Evolutionary conservation across 129 eudicot genomes (phyloP).

Genomic region (Solidago caesia): DNA sequence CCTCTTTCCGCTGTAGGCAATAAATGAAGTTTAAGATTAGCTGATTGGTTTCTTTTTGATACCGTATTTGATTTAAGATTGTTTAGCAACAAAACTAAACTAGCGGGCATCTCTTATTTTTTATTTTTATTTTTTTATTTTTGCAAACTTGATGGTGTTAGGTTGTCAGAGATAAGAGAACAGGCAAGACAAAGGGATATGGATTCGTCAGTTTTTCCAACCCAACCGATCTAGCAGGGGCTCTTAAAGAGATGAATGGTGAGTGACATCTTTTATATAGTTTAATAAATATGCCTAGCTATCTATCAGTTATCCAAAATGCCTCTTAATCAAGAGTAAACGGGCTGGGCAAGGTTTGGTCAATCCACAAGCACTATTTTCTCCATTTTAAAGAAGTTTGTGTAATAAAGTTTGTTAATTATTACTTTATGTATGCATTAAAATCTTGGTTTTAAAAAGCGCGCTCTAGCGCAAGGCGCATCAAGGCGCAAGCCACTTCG

Average conservation of each 20-base stretch:
- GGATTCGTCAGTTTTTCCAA: slow-evolving; percentile 95
- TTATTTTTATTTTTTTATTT: background rate
- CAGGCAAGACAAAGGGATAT: slow-evolving; percentile 96
- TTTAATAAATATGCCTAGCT: background rate
- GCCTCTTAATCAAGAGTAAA: background rate
- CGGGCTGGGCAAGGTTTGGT: too few species aligned
- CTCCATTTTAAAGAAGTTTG: too few species aligned
- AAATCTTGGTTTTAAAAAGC: too few species aligned
- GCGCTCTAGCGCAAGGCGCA: too few species aligned
- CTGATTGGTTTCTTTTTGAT: too few species aligned
- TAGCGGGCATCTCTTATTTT: background rate
- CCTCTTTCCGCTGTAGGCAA: too few species aligned
- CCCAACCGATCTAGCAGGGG: slow-evolving; percentile 84
- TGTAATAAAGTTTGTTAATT: too few species aligned
- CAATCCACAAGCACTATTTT: too few species aligned
- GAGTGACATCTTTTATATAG: slow-evolving; percentile 1
- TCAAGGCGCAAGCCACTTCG: too few species aligned
- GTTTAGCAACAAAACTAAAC: background rate
- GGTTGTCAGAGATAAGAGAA: slow-evolving; percentile 96
- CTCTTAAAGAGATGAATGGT: slow-evolving; percentile 99
- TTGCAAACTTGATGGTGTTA: slow-evolving; percentile 17
- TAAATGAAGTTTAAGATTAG: too few species aligned
- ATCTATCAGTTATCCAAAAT: background rate
- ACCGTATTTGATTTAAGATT: background rate
- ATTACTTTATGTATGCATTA: too few species aligned